phyloP scores from a whole-genome alignment of 2,329 filamentous ascomycete species.

The Monosporascus sp. region DNA sequence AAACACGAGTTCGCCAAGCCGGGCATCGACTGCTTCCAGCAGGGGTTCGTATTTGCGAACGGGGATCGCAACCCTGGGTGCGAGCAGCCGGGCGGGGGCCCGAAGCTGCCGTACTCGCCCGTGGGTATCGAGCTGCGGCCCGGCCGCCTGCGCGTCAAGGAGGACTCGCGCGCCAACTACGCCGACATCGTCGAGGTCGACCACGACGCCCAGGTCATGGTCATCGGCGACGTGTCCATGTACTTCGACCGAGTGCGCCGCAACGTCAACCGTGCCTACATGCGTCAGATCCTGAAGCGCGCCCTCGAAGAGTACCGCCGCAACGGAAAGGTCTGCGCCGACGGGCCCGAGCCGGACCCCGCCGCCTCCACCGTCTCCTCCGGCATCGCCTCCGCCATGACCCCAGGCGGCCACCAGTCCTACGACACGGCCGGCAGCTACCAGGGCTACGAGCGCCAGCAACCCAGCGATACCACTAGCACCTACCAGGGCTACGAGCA shows the following conservation, averaged over 20 bases:
- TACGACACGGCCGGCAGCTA: too few species aligned
- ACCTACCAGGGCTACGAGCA: too few species aligned
- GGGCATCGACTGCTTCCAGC: conserved; percentile 30
- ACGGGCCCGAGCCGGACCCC: conserved; percentile 5
- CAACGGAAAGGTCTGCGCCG: conserved; percentile 14
- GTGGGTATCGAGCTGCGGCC: conserved; percentile 28
- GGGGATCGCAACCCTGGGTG: conserved; percentile 25
- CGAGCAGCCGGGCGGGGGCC: conserved; percentile 21
- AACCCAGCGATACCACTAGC: too few species aligned
- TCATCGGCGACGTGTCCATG: conserved; percentile 29
- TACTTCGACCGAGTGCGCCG: conserved; percentile 31
- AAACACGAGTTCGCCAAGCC: conserved; percentile 32
- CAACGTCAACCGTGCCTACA: conserved; percentile 32
- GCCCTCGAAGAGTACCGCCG: conserved; percentile 28
- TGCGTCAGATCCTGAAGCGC: conserved; percentile 29
- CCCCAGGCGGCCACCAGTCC: too few species aligned
- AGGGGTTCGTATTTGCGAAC: conserved; percentile 29
- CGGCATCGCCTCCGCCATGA: too few species aligned
- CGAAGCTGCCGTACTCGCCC: conserved; percentile 27
- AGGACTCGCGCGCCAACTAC: conserved; percentile 31
- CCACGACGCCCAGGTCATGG: conserved; percentile 30
- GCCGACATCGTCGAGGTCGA: conserved; percentile 31
- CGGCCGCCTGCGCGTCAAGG: conserved; percentile 27
- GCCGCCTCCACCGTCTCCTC: neutral
- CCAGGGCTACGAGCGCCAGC: too few species aligned